Conservation (phyloP, 306 rosid species). For the Pyrus pyrifolia region DNA sequence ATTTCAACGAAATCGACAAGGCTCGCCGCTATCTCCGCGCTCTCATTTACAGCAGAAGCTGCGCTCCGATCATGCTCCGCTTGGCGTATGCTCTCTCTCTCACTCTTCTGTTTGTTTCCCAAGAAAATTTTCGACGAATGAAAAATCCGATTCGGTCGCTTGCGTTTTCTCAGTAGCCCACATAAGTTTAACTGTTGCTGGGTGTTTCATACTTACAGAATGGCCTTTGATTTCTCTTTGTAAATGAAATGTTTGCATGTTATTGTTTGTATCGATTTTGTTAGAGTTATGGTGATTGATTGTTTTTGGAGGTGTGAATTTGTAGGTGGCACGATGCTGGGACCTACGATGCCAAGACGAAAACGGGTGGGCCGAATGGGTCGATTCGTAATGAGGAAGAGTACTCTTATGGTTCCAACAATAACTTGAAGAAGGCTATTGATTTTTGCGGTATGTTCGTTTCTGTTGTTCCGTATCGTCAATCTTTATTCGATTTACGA, state of each 20-base stretch:
- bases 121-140: background rate
- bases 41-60: conserved; percentile 68
- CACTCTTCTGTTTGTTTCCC: conserved; percentile 9
- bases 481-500: background rate
- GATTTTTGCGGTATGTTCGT: conserved; percentile 64
- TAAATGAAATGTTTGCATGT: background rate
- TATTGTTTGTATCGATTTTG: background rate
- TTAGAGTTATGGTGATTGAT: background rate
- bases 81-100: conserved; percentile 48
- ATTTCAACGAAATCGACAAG: conserved; percentile 64
- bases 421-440: conserved; percentile 79
- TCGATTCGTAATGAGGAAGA: conserved; percentile 87
- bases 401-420: conserved; percentile 70
- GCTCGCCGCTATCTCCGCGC: conserved; percentile 94
- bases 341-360: conserved; percentile 63
- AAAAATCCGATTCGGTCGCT: background rate
- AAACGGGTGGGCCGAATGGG: conserved; percentile 88
- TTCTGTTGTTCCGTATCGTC: background rate
- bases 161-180: background rate
- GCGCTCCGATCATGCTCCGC: conserved; percentile 95
- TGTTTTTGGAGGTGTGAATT: background rate
- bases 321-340: conserved; percentile 97
- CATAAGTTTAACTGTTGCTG: background rate
- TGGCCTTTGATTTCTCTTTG: background rate
- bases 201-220: background rate